These are phyloP conservation scores for Ascochyta viciae-villosae DNA, from an alignment of 2,329 filamentous ascomycete genomes.

Conservation along the genomic window DNA sequence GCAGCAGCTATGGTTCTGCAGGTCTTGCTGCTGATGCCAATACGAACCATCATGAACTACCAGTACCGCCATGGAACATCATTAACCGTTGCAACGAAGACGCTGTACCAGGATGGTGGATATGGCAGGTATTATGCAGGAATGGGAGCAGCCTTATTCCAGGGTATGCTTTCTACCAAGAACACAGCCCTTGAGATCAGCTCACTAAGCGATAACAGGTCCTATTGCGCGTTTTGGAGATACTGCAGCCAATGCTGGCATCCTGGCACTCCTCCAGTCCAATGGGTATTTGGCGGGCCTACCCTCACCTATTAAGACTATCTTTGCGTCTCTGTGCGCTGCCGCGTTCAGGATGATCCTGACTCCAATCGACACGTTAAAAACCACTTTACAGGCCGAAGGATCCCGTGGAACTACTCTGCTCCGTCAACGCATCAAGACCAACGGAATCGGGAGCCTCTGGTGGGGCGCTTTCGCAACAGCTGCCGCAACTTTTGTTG, in stretches of 20 bases:
- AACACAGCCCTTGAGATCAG: too few relatives aligned
- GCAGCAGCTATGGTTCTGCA: slow-evolving; percentile 41
- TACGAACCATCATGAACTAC: slow-evolving; percentile 43
- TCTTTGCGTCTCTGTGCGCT: slow-evolving; percentile 38
- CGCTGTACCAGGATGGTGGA: slow-evolving; percentile 35
- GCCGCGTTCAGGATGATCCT: slow-evolving; percentile 38
- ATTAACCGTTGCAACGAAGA: slow-evolving; percentile 33
- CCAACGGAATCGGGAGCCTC: slow-evolving; percentile 34
- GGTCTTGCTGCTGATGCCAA: slow-evolving; percentile 39
- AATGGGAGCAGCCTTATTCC: slow-evolving; percentile 33
- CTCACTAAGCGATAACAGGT: slow-evolving; percentile 5
- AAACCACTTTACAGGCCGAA: slow-evolving; percentile 39
- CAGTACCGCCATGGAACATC: slow-evolving; percentile 40
- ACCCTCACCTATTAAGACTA: slow-evolving; percentile 36
- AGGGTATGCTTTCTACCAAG: slow-evolving; percentile 16
- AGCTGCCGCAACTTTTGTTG: slow-evolving; percentile 39
- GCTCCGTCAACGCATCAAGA: slow-evolving; percentile 33
- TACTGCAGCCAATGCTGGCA: slow-evolving; percentile 41
- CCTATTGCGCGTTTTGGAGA: slow-evolving; percentile 40
- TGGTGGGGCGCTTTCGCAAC: slow-evolving; percentile 44
- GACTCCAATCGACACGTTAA: slow-evolving; percentile 39
- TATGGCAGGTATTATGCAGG: slow-evolving; percentile 37
- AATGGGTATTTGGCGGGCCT: slow-evolving; percentile 33
- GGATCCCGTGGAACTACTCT: slow-evolving; percentile 30
- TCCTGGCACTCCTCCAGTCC: slow-evolving; percentile 35